phyloP scores from a whole-genome alignment of 2,329 filamentous ascomycete species.

The Fusarium denticulatum region DNA sequence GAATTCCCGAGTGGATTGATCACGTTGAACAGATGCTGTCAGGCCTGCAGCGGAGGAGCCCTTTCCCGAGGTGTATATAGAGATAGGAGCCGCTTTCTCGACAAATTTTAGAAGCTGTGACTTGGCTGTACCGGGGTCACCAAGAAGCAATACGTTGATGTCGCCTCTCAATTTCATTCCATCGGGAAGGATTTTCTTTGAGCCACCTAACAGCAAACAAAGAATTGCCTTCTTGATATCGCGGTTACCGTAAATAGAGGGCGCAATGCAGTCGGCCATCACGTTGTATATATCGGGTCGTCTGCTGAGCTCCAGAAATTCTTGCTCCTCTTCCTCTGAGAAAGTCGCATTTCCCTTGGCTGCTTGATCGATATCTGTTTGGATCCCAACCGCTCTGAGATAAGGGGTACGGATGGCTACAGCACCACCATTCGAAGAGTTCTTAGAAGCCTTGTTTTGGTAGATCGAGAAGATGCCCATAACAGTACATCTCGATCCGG shows the following conservation, averaged over 20 bases:
- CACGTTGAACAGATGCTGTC: slow-evolving; percentile 94
- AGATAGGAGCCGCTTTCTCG: slow-evolving; percentile 93
- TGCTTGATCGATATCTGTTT: slow-evolving; percentile 88
- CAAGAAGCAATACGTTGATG: slow-evolving; percentile 95
- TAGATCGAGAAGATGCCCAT: slow-evolving; percentile 99
- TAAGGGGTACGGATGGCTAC: slow-evolving; percentile 97
- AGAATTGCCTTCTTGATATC: slow-evolving; percentile 98
- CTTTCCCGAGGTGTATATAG: slow-evolving; percentile 98
- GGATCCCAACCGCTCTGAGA: slow-evolving; percentile 89
- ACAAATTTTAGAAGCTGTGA: slow-evolving; percentile 98
- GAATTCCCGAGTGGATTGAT: slow-evolving; percentile 91
- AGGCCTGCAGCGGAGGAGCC: slow-evolving; percentile 97
- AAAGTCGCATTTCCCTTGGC: slow-evolving; percentile 86
- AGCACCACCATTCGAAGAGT: slow-evolving; percentile 76
- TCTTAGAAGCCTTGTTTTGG: slow-evolving; percentile 88
- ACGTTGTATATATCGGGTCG: slow-evolving; percentile 91
- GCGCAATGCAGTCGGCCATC: slow-evolving; percentile 92
- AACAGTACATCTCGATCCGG: slow-evolving; percentile 91
- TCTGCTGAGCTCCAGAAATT: slow-evolving; percentile 90
- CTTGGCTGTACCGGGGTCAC: slow-evolving; percentile 97
- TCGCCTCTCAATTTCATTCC: slow-evolving; percentile 98
- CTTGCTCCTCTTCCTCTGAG: slow-evolving; percentile 95
- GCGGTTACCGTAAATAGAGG: slow-evolving; percentile 94
- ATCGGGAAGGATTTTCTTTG: slow-evolving; percentile 96
- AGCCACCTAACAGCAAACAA: slow-evolving; percentile 91